Evolutionary conservation across 805 yeast species (phyloP), one percentile per base, ranked within the genome.

Genomic region (Candida nemodendra): DNA sequence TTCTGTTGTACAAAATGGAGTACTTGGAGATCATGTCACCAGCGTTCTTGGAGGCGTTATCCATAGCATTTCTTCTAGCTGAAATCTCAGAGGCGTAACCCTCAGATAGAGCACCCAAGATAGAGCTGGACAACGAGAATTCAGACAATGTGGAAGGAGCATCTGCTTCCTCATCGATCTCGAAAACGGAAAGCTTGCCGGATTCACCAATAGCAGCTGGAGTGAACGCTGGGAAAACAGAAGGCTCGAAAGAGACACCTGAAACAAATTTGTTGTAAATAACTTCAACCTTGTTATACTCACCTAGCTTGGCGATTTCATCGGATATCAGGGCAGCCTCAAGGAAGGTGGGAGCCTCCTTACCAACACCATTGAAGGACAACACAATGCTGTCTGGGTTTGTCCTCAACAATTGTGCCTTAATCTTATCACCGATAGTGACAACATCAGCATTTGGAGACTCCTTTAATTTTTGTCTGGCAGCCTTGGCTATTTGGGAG

Each of bases 51-150:
- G 97, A 89, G 48, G 99, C 99, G 64, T 93, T 93, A 73, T 91
- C 99, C 99, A 91, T 91, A 56, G 99, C 98, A 66, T 88, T 91
- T 81, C 99, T 90, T 82, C 99, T 90, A 45, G 99, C 96, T 50
- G 95, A 84, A 53, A 90, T 78, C 77, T 91, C 99, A 42, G 98
- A 86, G 46, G 98, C 97, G 70, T 91, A 90, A 69, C 97, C 98
- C 66, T 93, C 96, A 50, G 97, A 91, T 77, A 90, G 78, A 45
- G 96, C 97, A 60, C 90, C 71, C 66, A 84, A 79, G 58, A 91
- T 76, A 59, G 88, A 79, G 79, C 87, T 90, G 51, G 98, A 90
- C 56, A 93, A 76, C 33, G 95, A 76, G 72, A 85, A 88, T 72
- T 90, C 95, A 51, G 95, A 66, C 31, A 71, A 60, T 50, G 85